Evolutionary conservation across 768 basidiomycete species (phyloP), one percentile per base, ranked within the genome.

Genomic region (Pisolithus marmoratus): DNA sequence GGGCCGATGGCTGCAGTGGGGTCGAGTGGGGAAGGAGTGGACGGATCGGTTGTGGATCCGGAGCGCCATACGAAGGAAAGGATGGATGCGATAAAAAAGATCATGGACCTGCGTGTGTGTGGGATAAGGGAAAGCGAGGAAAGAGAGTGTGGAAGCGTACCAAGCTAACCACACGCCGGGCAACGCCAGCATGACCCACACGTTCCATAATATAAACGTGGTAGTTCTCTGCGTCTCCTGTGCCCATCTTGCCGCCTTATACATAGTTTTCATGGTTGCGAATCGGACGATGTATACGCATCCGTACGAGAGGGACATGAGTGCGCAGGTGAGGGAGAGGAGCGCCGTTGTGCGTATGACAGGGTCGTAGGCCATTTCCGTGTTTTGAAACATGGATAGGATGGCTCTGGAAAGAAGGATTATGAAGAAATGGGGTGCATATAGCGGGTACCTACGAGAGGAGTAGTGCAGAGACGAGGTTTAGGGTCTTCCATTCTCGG

Each of bases 401-500:
- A 90, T 84, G 1, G 84, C 84, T 1, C 86, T 87, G 54, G 8
- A 29, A 38, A 40, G 9, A 8, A 12, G 38, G 8, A 12, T 20
- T n/a, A 11, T 8, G 8, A 8, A n/a, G 19, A 36, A 20, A 26
- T 6, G 34, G 12, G 20, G n/a, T 20, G 17, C 9, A 46, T 23
- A n/a, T 9, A 15, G 34, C 29, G 34, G 54, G 50, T 48, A 72
- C 76, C 24, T 50, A 79, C 77, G 78, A 72, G 60, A 70, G 68
- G 4, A 79, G 67, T 24, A 90, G 64, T 7, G 84, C 87, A 12
- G 85, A 88, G 19, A 90, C 80, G 19, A 89, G 72, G 58, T 89
- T 89, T 38, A 80, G 60, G 6, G 85, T 88, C 70, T 88, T 89
- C 85, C 85, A 88, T 58, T 88, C 86, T 24, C 79, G 74, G 55